Evolutionary conservation across 2,329 filamentous ascomycete species (phyloP), one percentile per base, ranked within the genome.

Genomic region (Tolypocladium amazonense): DNA sequence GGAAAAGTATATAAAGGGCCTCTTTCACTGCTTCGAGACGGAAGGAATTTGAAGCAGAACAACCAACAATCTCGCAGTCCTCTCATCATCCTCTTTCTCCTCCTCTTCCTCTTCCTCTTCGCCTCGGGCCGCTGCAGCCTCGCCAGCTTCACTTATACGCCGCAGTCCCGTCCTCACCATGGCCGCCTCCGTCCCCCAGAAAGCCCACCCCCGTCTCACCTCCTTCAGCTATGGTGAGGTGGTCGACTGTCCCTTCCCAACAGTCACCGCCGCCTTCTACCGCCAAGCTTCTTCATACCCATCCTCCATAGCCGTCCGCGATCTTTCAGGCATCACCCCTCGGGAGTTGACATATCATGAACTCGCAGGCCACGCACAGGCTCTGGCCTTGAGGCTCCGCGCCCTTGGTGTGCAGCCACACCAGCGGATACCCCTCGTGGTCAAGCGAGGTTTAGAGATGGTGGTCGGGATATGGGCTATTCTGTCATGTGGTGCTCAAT

Each of bases 401-500:
- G 58, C 53, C 58, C 67, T 67, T 18, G 79, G 79, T 38, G 71
- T 81, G 30, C 63, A 66, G 41, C 75, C 76, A 30, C 71, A 73
- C 7, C 77, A 82, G 63, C 72, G 79, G 43, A 74, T 84, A 7
- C 80, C 79, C n/a, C 73, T 85, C 33, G 76, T 85, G n/a, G 78
- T 79, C 60, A 79, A 79, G 61, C 75, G 82, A 18, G 79, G 81
- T 45, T 70, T 82, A 56, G 80, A 82, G 63, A 83, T 85, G 80
- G 70, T 84, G 8, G 74, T 83, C 56, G 81, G 79, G 25, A 83
- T 85, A 56, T 73, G 82, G 59, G 82, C 81, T 2, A 73, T 84
- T 23, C 70, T 86, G 39, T 81, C 81, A 59, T 78, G 78, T 56
- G 82, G 82, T 25, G 82, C 78, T 18, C 82, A 86, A 63, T 86